These are phyloP conservation scores for Glycine soja DNA, from an alignment of 306 rosid genomes.

Conservation along the genomic window DNA sequence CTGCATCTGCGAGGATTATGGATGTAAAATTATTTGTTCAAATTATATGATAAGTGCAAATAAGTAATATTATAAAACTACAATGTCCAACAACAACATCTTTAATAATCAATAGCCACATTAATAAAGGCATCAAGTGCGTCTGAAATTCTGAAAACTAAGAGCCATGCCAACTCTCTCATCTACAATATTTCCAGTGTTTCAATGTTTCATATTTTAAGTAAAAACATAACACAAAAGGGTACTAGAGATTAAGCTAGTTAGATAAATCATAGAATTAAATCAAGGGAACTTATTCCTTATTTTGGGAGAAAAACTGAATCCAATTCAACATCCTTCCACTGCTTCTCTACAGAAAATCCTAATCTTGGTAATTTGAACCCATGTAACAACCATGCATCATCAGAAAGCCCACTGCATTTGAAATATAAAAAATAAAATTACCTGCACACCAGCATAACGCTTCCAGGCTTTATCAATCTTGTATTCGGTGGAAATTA, in stretches of 20 bases:
- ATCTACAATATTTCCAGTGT: too few relatives aligned
- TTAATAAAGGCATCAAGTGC: too few relatives aligned
- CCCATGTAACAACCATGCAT: slow-evolving; percentile 22
- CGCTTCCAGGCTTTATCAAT: slow-evolving; percentile 99
- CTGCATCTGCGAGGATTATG: slow-evolving; percentile 56
- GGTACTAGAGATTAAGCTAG: not conserved
- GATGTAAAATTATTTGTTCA: too few relatives aligned
- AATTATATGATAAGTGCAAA: too few relatives aligned
- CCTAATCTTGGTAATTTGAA: slow-evolving; percentile 31
- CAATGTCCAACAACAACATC: too few relatives aligned
- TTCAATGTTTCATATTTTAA: too few relatives aligned
- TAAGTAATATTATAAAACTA: too few relatives aligned
- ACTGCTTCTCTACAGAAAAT: slow-evolving; percentile 37
- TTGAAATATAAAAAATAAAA: slow-evolving; percentile 31
- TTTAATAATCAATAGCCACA: too few relatives aligned
- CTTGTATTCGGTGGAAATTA: slow-evolving; percentile 97
- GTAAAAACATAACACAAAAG: too few relatives aligned
- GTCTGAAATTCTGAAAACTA: too few relatives aligned
- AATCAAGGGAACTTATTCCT: slow-evolving; percentile 4
- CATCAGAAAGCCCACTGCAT: slow-evolving; percentile 32
- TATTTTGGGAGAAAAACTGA: not conserved
- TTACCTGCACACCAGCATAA: slow-evolving; percentile 97
- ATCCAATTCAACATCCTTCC: slow-evolving; percentile 32
- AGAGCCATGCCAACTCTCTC: too few relatives aligned
- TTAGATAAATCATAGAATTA: slow-evolving; percentile 15